Evolutionary conservation across 345 rosid genomes (phyloP), one percentile per base, ranked within the genome.

Genomic region (Noccaea caerulescens): DNA sequence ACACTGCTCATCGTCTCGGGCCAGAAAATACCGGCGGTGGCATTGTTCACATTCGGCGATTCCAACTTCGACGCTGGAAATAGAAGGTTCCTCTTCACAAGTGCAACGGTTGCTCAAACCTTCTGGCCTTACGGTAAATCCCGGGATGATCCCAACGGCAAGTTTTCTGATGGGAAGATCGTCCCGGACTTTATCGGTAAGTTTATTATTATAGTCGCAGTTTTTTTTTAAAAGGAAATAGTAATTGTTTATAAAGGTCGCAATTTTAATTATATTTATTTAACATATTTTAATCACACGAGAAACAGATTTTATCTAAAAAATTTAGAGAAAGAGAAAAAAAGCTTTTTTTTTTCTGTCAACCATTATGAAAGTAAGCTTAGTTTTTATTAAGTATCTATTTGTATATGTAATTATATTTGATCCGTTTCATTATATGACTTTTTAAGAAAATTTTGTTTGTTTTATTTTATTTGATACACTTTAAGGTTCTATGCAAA

Each of bases 101-200:
- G 0, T 3, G 47, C 4, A 6, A 0, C 8, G 4, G 3, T 59
- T 52, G 46, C 75, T 27, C 75, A 71, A 45, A 55, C 6, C 51
- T 49, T 11, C 13, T 77, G 72, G 73, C 80, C 80, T 5, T 77
- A 58, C 36, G 77, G 80, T 13, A 72, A 66, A 62, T 65, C 80
- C 8, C 44, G 72, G 30, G 73, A 72, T 50, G 37, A 61, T 13
- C 73, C 81, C 6, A 74, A 49, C 10, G 76, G 81, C 18, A 46
- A 72, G 20, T 64, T 43, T 1, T 73, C 75, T 10, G 81, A 73
- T 44, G 78, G 81, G 30, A 62, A 23, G 11, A 64, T 78, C 11
- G 68, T 73, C 32, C 81, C 81, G 7, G 81, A 78, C 58, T 69
- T 73, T 30, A 51, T 78, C 9, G 81, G 81, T 68, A 62, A 9